A percentile compares a stretch with the other conserved stretches of the same genome.
Conservation (phyloP, 345 rosid genomes). For the Syzygium grande region DNA sequence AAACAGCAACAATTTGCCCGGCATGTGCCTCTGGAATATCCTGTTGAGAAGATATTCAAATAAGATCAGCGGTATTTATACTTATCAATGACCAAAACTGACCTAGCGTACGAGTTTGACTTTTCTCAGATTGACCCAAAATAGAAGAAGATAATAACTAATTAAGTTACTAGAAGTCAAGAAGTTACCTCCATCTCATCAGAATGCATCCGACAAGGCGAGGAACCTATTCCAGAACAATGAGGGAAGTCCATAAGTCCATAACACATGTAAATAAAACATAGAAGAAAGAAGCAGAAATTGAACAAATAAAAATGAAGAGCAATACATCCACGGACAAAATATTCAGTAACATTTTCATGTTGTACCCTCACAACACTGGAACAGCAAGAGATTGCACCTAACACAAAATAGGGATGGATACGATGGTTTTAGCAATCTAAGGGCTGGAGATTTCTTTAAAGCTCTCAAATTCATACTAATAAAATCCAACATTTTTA, state of each 20-base stretch:
- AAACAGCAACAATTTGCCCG: constrained; percentile 97
- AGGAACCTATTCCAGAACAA: constrained; percentile 56
- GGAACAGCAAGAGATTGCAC: neutral
- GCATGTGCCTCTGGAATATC: constrained; percentile 99
- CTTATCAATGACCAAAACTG: neutral
- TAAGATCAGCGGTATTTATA: neutral
- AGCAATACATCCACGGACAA: neutral
- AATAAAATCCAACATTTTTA: neutral
- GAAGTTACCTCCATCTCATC: constrained; percentile 88
- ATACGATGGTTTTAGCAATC: neutral
- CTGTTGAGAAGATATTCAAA: constrained; percentile 17
- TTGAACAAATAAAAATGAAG: neutral
- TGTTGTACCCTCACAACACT: neutral
- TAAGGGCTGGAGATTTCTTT: neutral
- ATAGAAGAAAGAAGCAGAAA: neutral
- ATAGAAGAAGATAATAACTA: neutral
- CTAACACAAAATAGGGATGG: neutral
- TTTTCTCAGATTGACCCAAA: neutral
- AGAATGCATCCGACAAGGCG: constrained; percentile 97
- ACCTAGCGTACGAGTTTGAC: neutral
- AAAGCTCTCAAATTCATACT: neutral
- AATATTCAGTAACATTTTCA: neutral
- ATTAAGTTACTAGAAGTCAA: neutral
- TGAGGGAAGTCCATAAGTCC: neutral
- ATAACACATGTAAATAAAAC: neutral